These are phyloP conservation scores for Hordeum marinum DNA, from an alignment of 176 grass and related monocot genomes.

Conservation along the genomic window DNA sequence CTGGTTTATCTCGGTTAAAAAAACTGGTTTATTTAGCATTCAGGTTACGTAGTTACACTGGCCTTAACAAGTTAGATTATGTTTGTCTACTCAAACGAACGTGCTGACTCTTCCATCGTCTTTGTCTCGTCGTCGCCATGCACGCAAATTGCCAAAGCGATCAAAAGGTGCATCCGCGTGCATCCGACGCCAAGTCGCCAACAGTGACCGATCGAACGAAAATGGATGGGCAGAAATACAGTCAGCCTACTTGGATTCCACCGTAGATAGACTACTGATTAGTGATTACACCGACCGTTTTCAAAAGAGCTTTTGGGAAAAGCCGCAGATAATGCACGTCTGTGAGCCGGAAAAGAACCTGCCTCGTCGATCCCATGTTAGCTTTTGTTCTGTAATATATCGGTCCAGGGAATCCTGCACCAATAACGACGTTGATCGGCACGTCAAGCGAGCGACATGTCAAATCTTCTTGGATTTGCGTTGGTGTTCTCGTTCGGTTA, in stretches of 20 bases:
- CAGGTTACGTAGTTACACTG: background rate
- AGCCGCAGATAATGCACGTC: background rate
- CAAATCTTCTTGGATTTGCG: background rate
- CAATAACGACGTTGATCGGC: background rate
- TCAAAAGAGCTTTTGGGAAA: conserved; percentile 2
- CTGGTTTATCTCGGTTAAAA: too few species aligned
- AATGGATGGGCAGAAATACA: background rate
- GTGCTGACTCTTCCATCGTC: background rate
- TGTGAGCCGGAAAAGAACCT: background rate
- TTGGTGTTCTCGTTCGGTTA: background rate
- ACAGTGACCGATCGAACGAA: background rate
- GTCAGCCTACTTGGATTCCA: background rate
- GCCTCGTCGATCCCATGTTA: background rate
- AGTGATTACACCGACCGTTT: background rate
- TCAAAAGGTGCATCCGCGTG: background rate
- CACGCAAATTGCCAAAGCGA: background rate
- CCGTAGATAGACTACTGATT: background rate
- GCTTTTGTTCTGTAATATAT: background rate
- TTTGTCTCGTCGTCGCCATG: background rate
- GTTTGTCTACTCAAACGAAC: background rate
- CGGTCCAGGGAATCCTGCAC: background rate
- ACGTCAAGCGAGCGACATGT: background rate
- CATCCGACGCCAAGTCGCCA: conserved; percentile 11
- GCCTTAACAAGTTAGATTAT: background rate
- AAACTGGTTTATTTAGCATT: background rate